Evolutionary conservation across 164 flowering plant genomes (phyloP).

Genomic region (Nelumbo lutea): DNA sequence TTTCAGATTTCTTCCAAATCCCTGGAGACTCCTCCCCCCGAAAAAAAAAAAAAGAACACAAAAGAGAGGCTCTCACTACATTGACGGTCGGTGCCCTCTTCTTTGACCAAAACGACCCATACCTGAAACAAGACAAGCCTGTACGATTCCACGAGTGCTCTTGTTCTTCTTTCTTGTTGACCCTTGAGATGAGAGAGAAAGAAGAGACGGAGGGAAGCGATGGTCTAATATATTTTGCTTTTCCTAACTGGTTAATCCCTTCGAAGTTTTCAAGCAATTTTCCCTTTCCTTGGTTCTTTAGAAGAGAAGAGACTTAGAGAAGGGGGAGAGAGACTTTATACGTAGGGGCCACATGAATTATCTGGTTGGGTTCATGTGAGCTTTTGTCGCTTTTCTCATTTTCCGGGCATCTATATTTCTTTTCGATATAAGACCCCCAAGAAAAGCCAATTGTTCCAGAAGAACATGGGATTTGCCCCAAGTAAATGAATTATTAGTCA

Average conservation of each 20-base stretch:
- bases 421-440: conserved; percentile 18
- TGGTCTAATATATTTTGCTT: background rate
- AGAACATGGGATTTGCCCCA: conserved; percentile 23
- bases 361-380: conserved; percentile 81
- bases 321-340: conserved; percentile 15
- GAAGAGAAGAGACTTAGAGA: too few species aligned
- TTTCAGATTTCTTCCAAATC: conserved; percentile 5
- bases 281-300: background rate
- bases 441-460: conserved; percentile 38
- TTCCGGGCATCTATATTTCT: conserved; percentile 19
- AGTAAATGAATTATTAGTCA: too few species aligned
- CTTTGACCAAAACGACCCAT: conserved; percentile 20
- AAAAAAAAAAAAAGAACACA: conserved; percentile 8
- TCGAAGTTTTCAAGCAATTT: conserved; percentile 38
- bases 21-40: background rate
- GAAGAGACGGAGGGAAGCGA: conserved; percentile 16
- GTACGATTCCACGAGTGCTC: conserved; percentile 11
- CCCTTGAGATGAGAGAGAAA: conserved; percentile 12
- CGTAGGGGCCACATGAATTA: conserved; percentile 49
- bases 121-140: conserved; percentile 13
- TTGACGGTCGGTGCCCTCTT: conserved; percentile 29
- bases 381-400: conserved; percentile 55
- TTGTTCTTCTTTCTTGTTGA: conserved; percentile 18
- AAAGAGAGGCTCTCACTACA: conserved; percentile 7
- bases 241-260: conserved; percentile 17